Conservation (phyloP, 2,329 filamentous ascomycete genomes). For the Gaeumannomyces sp. region DNA sequence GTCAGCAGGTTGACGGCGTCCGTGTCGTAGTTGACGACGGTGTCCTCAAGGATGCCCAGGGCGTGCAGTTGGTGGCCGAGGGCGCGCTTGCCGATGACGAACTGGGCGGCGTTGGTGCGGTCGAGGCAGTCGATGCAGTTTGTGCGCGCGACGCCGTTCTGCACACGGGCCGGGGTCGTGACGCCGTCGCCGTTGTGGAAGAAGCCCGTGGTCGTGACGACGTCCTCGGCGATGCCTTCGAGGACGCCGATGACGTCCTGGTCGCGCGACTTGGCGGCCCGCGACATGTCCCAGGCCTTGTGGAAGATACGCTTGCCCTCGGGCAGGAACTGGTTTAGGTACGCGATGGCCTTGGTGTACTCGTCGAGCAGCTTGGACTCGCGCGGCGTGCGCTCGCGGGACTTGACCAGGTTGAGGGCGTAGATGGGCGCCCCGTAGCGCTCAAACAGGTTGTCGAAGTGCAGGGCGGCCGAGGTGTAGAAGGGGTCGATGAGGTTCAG, state of each 20-base stretch:
- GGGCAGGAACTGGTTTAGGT: constrained; percentile 91
- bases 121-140: constrained; percentile 98
- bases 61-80: constrained; percentile 89
- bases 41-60: constrained; percentile 73
- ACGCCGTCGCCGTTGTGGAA: constrained; percentile 84
- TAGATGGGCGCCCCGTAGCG: constrained; percentile 91
- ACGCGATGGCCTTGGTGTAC: constrained; percentile 80
- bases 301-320: constrained; percentile 80
- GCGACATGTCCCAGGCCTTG: constrained; percentile 96
- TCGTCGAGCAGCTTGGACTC: constrained; percentile 88
- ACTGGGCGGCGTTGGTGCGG: constrained; percentile 94
- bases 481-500: constrained; percentile 95
- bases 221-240: constrained; percentile 82
- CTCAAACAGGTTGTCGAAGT: constrained; percentile 92
- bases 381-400: constrained; percentile 78
- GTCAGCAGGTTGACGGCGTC: constrained; percentile 96
- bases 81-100: constrained; percentile 92
- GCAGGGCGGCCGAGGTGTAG: constrained; percentile 83
- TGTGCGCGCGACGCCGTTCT: constrained; percentile 89
- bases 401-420: constrained; percentile 84
- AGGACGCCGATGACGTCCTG: constrained; percentile 92
- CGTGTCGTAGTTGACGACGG: constrained; percentile 83
- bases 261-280: constrained; percentile 84
- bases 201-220: constrained; percentile 80
- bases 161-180: constrained; percentile 57